phyloP scores from a whole-genome alignment of 306 rosid genomes.

The Prunus kanzakura region DNA sequence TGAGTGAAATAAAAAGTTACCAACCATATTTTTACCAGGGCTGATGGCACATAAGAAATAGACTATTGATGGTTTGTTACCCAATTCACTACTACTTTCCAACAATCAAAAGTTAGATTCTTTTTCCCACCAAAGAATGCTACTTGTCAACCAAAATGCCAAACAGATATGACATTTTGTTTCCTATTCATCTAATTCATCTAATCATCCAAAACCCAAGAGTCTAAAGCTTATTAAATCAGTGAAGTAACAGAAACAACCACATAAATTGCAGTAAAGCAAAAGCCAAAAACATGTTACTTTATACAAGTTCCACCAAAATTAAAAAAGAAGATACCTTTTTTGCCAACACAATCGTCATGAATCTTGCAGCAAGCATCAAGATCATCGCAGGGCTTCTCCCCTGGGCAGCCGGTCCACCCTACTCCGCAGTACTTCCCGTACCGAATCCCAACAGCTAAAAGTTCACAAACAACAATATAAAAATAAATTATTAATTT shows the following conservation, averaged over 20 bases:
- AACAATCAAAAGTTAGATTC: not conserved
- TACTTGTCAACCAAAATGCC: not conserved
- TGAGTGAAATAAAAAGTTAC: not conserved
- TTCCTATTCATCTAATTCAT: not conserved
- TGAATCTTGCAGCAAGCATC: slow-evolving; percentile 90
- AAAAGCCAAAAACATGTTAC: not conserved
- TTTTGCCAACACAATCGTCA: slow-evolving; percentile 64
- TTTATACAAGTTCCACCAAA: not conserved
- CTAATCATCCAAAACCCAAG: not conserved
- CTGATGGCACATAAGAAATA: too few species aligned
- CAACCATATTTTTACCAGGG: not conserved
- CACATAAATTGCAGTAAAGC: not conserved
- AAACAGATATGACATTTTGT: not conserved
- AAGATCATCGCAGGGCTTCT: slow-evolving; percentile 84
- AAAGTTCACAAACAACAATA: not conserved
- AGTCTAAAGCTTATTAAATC: not conserved
- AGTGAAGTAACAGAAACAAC: not conserved
- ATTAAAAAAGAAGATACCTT: slow-evolving; percentile 35
- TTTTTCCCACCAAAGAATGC: not conserved
- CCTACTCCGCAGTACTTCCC: slow-evolving; percentile 92
- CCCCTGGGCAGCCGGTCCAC: slow-evolving; percentile 75
- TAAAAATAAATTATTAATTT: not conserved
- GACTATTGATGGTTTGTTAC: not conserved
- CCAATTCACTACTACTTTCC: not conserved
- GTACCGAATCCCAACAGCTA: slow-evolving; percentile 65